Conservation (phyloP, 768 basidiomycete species). For the Sporobolomyces roseus region DNA sequence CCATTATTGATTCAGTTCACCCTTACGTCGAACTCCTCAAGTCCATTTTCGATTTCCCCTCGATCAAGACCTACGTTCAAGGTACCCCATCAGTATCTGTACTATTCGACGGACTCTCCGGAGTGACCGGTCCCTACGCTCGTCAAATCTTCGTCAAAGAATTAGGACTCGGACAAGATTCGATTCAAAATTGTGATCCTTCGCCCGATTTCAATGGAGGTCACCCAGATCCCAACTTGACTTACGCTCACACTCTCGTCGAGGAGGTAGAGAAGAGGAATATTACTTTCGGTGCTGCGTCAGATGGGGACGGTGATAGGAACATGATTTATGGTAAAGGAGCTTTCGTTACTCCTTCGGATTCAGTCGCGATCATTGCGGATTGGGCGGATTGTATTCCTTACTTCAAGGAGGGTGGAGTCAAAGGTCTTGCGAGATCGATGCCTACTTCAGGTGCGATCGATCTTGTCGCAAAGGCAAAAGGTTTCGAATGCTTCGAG, state of each 20-base stretch:
- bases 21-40: slow-evolving; percentile 82
- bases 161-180: slow-evolving; percentile 71
- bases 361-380: slow-evolving; percentile 97
- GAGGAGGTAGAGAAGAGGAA: slow-evolving; percentile 79
- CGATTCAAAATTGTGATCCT: slow-evolving; percentile 85
- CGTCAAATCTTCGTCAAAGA: slow-evolving; percentile 75
- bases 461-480: slow-evolving; percentile 89
- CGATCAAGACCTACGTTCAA: slow-evolving; percentile 88
- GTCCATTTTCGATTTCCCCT: slow-evolving; percentile 86
- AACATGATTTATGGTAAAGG: slow-evolving; percentile 99
- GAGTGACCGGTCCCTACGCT: slow-evolving; percentile 96
- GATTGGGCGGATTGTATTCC: slow-evolving; percentile 87
- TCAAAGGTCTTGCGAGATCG: slow-evolving; percentile 91
- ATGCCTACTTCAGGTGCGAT: slow-evolving; percentile 99
- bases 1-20: slow-evolving; percentile 87
- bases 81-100: slow-evolving; percentile 65
- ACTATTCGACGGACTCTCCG: slow-evolving; percentile 91
- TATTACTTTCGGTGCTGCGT: slow-evolving; percentile 91
- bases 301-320: slow-evolving; percentile 94
- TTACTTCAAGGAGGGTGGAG: slow-evolving; percentile 82
- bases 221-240: slow-evolving; percentile 97
- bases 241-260: slow-evolving; percentile 91
- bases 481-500: slow-evolving; percentile 87
- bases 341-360: slow-evolving; percentile 95
- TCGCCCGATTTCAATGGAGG: slow-evolving; percentile 95